phyloP scores from a whole-genome alignment of 768 basidiomycete species.

The Lactarius deliciosus region DNA sequence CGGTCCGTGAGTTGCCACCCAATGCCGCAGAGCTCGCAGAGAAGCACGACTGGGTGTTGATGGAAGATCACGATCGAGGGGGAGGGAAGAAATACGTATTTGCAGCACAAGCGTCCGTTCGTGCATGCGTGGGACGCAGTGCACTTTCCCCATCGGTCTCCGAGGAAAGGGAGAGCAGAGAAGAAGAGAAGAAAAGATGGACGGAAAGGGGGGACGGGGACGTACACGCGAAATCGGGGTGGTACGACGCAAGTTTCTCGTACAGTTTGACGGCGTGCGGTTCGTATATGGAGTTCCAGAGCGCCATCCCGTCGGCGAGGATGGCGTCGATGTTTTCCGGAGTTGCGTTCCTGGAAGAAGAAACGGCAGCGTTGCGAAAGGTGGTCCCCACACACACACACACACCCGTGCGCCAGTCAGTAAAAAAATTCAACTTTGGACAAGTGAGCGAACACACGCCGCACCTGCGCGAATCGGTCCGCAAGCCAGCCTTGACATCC shows the following conservation, averaged over 20 bases:
- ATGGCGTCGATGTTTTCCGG: constrained; percentile 68
- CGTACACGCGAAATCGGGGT: constrained; percentile 93
- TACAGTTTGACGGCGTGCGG: constrained; percentile 89
- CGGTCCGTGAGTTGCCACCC: constrained; percentile 17
- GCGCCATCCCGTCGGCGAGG: constrained; percentile 59
- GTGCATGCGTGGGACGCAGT: constrained; percentile 7
- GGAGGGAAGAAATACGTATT: background rate
- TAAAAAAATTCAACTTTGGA: constrained; percentile 15
- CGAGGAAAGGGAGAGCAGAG: constrained; percentile 25
- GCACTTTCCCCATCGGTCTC: constrained; percentile 20
- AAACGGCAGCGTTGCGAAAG: background rate
- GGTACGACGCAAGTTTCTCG: constrained; percentile 81
- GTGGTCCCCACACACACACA: background rate
- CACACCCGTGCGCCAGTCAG: background rate
- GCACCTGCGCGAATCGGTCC: constrained; percentile 53
- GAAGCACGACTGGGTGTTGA: background rate
- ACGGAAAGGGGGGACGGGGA: constrained; percentile 33
- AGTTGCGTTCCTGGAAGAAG: constrained; percentile 20
- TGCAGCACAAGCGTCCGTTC: background rate
- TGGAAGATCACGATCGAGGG: constrained; percentile 28
- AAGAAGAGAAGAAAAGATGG: constrained; percentile 66
- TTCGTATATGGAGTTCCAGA: constrained; percentile 88
- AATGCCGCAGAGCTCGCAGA: background rate
- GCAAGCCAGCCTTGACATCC: constrained; percentile 72
- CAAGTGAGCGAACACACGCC: constrained; percentile 20